These are phyloP conservation scores for Gentiana straminea DNA, from an alignment of 257 asterid species.

Conservation along the genomic window DNA sequence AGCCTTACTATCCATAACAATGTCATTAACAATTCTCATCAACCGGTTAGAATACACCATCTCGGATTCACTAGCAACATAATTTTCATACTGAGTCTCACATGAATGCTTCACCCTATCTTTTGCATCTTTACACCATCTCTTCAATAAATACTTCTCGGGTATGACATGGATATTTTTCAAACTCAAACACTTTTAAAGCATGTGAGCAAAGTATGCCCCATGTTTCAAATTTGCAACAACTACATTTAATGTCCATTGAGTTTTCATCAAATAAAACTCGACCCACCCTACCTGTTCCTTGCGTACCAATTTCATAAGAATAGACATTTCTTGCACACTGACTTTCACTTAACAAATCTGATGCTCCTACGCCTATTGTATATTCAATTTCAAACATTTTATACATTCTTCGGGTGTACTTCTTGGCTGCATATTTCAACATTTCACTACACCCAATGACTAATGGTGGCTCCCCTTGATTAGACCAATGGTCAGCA, in stretches of 20 bases:
- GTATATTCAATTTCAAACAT: constrained; percentile 1
- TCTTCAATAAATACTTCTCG: not conserved
- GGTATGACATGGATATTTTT: constrained; percentile 1
- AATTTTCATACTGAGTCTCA: not conserved
- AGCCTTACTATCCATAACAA: constrained; percentile 3
- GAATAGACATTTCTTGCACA: not conserved
- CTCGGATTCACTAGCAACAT: not conserved
- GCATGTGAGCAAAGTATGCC: constrained; percentile 11
- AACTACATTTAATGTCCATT: too few relatives aligned
- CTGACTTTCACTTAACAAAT: not conserved
- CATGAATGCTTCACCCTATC: not conserved
- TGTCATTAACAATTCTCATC: constrained; percentile 1
- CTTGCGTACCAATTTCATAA: not conserved
- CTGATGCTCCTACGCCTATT: not conserved
- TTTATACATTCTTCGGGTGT: constrained; percentile 2
- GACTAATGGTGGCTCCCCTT: not conserved
- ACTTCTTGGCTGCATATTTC: not conserved
- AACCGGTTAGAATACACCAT: constrained; percentile 1
- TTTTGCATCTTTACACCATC: constrained; percentile 7
- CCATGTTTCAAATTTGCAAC: constrained; percentile 5
- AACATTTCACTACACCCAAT: not conserved
- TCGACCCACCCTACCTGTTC: not conserved
- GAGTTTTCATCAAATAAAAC: constrained; percentile 1
- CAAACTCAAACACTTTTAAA: constrained; percentile 2
- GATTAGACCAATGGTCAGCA: not conserved